phyloP scores from a whole-genome alignment of 1,284 basidiomycete genomes.

The Leccinum pachyderme region DNA sequence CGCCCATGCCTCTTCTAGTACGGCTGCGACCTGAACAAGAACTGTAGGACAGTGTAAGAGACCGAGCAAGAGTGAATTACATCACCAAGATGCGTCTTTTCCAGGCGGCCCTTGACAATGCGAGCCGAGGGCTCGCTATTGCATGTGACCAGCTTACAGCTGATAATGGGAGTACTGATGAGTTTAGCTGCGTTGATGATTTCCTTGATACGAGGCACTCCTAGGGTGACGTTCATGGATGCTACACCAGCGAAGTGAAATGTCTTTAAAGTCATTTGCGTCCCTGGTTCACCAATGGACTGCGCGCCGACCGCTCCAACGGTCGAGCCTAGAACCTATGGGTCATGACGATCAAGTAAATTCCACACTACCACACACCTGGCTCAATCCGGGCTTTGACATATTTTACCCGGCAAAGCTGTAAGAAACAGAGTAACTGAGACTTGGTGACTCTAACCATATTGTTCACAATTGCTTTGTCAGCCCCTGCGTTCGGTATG shows the following conservation, averaged over 20 bases:
- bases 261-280: conserved; percentile 99
- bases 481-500: conserved; percentile 43
- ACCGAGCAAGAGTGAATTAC: conserved; percentile 38
- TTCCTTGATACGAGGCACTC: conserved; percentile 99
- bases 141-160: conserved; percentile 86
- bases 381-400: conserved; percentile 95
- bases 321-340: conserved; percentile 68
- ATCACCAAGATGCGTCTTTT: conserved; percentile 94
- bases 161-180: conserved; percentile 98
- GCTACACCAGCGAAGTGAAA: conserved; percentile 99
- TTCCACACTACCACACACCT: conserved; percentile 41
- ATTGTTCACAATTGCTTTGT: conserved; percentile 81
- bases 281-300: conserved; percentile 99
- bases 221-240: conserved; percentile 99
- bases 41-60: neutral
- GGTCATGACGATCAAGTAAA: neutral
- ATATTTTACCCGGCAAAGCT: conserved; percentile 89
- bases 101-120: conserved; percentile 95
- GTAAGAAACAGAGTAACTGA: conserved; percentile 80
- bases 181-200: conserved; percentile 98
- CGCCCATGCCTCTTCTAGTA: conserved; percentile 96
- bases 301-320: conserved; percentile 99
- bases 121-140: conserved; percentile 89
- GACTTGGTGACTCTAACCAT: conserved; percentile 85
- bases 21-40: conserved; percentile 70